Conservation (phyloP, 345 rosid species). For the Gossypioides kirkii region DNA sequence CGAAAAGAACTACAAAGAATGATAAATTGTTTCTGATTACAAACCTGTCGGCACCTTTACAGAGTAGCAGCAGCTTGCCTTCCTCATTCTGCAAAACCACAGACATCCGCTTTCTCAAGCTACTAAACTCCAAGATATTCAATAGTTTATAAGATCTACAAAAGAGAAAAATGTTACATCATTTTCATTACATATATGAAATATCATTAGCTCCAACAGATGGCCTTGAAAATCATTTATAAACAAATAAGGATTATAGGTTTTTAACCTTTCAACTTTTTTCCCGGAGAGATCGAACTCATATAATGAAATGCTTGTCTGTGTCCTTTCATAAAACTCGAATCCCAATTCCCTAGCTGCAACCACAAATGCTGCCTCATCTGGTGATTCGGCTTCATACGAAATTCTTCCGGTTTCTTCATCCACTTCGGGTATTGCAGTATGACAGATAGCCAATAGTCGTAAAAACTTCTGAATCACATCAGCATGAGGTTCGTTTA, state of each 20-base stretch:
- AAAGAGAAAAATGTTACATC: neutral
- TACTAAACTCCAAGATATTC: slow-evolving; percentile 75
- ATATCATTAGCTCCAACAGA: neutral
- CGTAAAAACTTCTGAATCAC: slow-evolving; percentile 60
- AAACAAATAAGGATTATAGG: neutral
- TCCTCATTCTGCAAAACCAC: slow-evolving; percentile 68
- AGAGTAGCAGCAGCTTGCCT: slow-evolving; percentile 70
- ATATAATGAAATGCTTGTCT: slow-evolving; percentile 54
- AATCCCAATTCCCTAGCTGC: slow-evolving; percentile 94
- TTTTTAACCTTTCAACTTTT: slow-evolving; percentile 52
- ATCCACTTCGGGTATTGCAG: slow-evolving; percentile 85
- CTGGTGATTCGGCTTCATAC: slow-evolving; percentile 97
- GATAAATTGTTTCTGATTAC: slow-evolving; percentile 15
- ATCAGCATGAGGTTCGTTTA: slow-evolving; percentile 43
- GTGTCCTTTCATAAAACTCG: slow-evolving; percentile 76
- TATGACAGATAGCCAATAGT: slow-evolving; percentile 84
- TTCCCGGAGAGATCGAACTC: slow-evolving; percentile 61
- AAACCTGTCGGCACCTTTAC: slow-evolving; percentile 99
- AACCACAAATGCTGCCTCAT: slow-evolving; percentile 92
- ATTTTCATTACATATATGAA: neutral
- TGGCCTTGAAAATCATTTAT: neutral
- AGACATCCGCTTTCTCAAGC: slow-evolving; percentile 83
- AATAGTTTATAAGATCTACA: slow-evolving; percentile 70
- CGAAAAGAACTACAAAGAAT: neutral
- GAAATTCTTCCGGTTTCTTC: slow-evolving; percentile 61